Evolutionary conservation across 208 protist species (phyloP).

Genomic region (Giardia duodenalis): DNA sequence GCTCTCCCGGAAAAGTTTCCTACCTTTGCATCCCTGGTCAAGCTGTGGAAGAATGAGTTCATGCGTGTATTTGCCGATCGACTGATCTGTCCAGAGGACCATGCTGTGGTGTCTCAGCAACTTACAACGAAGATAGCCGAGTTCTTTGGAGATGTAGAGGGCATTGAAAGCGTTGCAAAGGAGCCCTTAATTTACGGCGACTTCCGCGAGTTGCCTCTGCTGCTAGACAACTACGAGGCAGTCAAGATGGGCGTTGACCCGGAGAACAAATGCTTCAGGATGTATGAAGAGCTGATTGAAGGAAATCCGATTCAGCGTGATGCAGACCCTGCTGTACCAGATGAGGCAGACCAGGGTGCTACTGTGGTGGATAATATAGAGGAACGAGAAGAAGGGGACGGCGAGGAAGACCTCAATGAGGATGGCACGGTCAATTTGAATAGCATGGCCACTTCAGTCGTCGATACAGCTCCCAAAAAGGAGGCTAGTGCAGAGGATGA

Average conservation of each 20-base stretch:
- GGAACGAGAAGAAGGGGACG: neutral
- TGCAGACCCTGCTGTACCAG: no score
- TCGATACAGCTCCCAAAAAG: slow-evolving; percentile 75
- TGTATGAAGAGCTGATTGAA: slow-evolving; percentile 27
- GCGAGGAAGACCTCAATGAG: neutral
- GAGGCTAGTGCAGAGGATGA: slow-evolving; percentile 58
- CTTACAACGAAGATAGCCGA: slow-evolving; percentile 58
- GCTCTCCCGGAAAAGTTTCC: slow-evolving; percentile 70
- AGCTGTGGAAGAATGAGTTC: slow-evolving; percentile 90
- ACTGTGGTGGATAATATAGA: neutral
- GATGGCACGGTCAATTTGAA: neutral
- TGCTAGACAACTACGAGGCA: slow-evolving; percentile 33
- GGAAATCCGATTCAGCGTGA: neutral
- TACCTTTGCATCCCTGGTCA: slow-evolving; percentile 54
- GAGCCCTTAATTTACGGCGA: slow-evolving; percentile 70
- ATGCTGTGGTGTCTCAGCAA: slow-evolving; percentile 59
- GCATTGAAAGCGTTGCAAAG: slow-evolving; percentile 59
- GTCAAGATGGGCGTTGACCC: slow-evolving; percentile 47
- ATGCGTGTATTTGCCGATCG: slow-evolving; percentile 85
- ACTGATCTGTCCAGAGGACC: slow-evolving; percentile 74
- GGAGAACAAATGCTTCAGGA: neutral
- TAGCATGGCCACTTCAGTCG: neutral
- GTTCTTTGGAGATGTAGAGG: slow-evolving; percentile 43
- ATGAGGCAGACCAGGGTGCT: no score
- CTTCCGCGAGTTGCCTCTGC: slow-evolving; percentile 64